These are phyloP conservation scores for Begonia peltatifolia DNA, from an alignment of 306 rosid species.

Conservation along the genomic window DNA sequence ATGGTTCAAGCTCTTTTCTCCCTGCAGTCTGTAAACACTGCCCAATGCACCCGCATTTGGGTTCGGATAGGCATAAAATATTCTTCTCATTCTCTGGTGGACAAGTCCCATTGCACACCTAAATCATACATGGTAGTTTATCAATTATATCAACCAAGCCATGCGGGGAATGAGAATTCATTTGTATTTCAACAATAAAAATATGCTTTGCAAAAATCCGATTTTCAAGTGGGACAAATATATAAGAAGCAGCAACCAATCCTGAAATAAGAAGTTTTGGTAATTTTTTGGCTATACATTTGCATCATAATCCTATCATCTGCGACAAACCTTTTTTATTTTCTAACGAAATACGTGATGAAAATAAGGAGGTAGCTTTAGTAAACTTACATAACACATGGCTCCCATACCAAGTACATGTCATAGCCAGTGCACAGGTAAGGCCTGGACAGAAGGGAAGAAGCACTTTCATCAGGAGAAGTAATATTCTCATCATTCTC, in stretches of 20 bases:
- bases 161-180: neutral
- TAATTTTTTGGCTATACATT: too few species aligned
- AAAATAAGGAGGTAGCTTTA: neutral
- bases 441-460: slow-evolving; percentile 35
- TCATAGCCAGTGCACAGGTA: slow-evolving; percentile 87
- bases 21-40: slow-evolving; percentile 68
- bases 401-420: slow-evolving; percentile 93
- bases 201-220: too few species aligned
- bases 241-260: too few species aligned
- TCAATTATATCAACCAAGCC: neutral
- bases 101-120: slow-evolving; percentile 99
- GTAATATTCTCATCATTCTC: slow-evolving; percentile 26
- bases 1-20: slow-evolving; percentile 84
- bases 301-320: too few species aligned
- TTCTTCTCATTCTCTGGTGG: slow-evolving; percentile 80
- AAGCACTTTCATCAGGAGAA: slow-evolving; percentile 13
- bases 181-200: too few species aligned
- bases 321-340: too few species aligned
- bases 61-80: slow-evolving; percentile 75
- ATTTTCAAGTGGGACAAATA: too few species aligned
- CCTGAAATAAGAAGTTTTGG: too few species aligned
- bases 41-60: slow-evolving; percentile 73
- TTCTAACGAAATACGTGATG: too few species aligned
- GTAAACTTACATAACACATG: slow-evolving; percentile 73
- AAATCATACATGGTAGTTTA: too few species aligned